A percentile compares a stretch with the other conserved stretches of the same genome.
Conservation (phyloP, 1,284 basidiomycete genomes). For the Afroboletus lepidellus region DNA sequence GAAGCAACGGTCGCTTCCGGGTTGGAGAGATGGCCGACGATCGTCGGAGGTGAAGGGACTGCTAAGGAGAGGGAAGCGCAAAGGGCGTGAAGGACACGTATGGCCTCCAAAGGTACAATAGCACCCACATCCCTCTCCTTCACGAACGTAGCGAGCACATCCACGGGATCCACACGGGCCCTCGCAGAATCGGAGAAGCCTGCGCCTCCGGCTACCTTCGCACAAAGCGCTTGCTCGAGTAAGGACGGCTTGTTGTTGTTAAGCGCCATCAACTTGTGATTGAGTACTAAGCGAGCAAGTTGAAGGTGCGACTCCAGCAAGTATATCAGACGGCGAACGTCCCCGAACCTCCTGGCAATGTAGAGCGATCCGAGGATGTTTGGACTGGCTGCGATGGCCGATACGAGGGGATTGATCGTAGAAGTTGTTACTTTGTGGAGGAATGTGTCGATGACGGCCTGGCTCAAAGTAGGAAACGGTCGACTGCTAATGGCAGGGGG, state of each 20-base stretch:
- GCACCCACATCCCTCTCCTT: constrained; percentile 59
- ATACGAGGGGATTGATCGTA: constrained; percentile 73
- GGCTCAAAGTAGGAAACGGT: constrained; percentile 58
- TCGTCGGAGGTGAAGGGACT: constrained; percentile 60
- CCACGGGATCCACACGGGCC: constrained; percentile 63
- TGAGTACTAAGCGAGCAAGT: constrained; percentile 60
- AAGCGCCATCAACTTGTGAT: constrained; percentile 50
- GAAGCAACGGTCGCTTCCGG: constrained; percentile 65
- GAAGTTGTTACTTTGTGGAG: constrained; percentile 70
- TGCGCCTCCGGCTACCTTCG: constrained; percentile 51
- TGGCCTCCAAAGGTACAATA: constrained; percentile 60
- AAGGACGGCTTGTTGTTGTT: constrained; percentile 52
- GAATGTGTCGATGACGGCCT: constrained; percentile 63
- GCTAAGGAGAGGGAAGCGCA: constrained; percentile 62
- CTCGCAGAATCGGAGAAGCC: constrained; percentile 47
- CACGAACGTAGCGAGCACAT: constrained; percentile 65
- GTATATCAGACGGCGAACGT: constrained; percentile 66
- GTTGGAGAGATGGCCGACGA: constrained; percentile 70
- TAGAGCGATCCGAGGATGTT: constrained; percentile 61
- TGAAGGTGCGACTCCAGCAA: constrained; percentile 66
- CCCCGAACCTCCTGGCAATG: constrained; percentile 61
- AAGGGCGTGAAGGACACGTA: constrained; percentile 63
- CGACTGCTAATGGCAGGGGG: constrained; percentile 51
- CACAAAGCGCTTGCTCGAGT: constrained; percentile 73
- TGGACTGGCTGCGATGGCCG: constrained; percentile 60